A percentile compares a stretch with the other conserved stretches of the same genome.
Evolutionary conservation across 108 stramenopile genomes (phyloP).

Genomic region (Conticribra guillardii): DNA sequence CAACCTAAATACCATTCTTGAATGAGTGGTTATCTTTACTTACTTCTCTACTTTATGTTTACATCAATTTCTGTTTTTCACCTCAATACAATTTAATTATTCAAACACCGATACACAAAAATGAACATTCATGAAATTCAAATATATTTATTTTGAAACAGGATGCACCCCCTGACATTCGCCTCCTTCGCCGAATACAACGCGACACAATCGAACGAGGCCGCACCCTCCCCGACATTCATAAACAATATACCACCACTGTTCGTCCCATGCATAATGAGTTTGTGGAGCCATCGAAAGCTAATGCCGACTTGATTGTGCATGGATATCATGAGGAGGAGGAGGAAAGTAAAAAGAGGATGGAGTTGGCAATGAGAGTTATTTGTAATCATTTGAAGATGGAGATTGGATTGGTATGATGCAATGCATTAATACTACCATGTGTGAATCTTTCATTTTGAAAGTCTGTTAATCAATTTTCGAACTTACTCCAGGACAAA

Average conservation of each 20-base stretch:
- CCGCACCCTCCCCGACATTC: conserved; percentile 75
- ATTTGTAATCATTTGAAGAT: conserved; percentile 73
- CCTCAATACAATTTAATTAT: background rate
- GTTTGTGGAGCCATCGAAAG: conserved; percentile 92
- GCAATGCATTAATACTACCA: no score
- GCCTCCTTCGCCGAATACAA: conserved; percentile 83
- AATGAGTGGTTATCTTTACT: no score
- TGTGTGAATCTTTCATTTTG: no score
- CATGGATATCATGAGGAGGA: conserved; percentile 52
- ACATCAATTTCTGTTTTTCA: conserved; percentile 6
- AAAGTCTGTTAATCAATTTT: no score
- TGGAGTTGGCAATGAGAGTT: conserved; percentile 74
- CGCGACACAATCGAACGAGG: conserved; percentile 89
- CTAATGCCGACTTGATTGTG: conserved; percentile 91
- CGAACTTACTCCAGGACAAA: no score
- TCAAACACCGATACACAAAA: background rate
- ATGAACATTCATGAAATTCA: background rate
- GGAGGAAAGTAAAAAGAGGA: conserved; percentile 32
- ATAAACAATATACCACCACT: conserved; percentile 82
- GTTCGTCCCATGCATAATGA: conserved; percentile 95
- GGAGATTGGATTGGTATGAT: conserved; percentile 23
- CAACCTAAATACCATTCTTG: background rate
- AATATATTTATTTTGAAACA: conserved; percentile 12
- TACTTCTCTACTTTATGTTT: conserved; percentile 4
- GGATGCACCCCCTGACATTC: conserved; percentile 86